Evolutionary conservation across 164 flowering plant species (phyloP), one percentile per base, ranked within the genome.

Genomic region (Litsea cubeba): DNA sequence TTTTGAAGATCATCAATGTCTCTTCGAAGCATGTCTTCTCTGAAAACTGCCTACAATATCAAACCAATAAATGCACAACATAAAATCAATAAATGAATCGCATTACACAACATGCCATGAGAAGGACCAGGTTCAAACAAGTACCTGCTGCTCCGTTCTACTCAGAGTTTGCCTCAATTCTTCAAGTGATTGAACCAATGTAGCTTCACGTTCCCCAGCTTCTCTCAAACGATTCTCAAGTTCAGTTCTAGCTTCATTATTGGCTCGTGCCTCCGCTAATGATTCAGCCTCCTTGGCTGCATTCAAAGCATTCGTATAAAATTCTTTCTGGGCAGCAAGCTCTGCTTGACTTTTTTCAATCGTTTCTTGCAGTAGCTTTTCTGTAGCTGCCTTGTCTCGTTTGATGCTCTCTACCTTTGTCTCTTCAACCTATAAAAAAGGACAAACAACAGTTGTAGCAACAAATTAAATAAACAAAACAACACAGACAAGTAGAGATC

Each of bases 261-360:
- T 94, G 35, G 92, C 95, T 30, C 92, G 89, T 76, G 97, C 90
- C 88, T 96, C 97, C 68, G 99, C 97, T 75, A 92, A 79, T 68
- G 95, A 86, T 85, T 94, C 97, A 74, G 99, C 99, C 83, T 96
- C 97, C 84, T 90, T 92, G 54, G 98, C 98, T 68, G 88, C 97
- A 85, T 81, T 82, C 69, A 96, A 72, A 77, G 98, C 95, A 89
- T 84, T 88, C 1, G 94, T 82, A 49, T 88, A 96, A 73, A 84
- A 90, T 65, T 94, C 98, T 73, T 96, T 96, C 77, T 94, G 99
- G 58, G 87, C 75, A 30, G 89, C 83, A 80, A 96, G 89, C 79
- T 94, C 99, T 74, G 86, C 85, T 83, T 94, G 99, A 81, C 91
- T 93, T 71, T 85, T 96, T 81, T 96, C 99, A 57, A 90, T 85